phyloP scores from a whole-genome alignment of 2,329 filamentous ascomycete species.

The Thermoascus crustaceus region DNA sequence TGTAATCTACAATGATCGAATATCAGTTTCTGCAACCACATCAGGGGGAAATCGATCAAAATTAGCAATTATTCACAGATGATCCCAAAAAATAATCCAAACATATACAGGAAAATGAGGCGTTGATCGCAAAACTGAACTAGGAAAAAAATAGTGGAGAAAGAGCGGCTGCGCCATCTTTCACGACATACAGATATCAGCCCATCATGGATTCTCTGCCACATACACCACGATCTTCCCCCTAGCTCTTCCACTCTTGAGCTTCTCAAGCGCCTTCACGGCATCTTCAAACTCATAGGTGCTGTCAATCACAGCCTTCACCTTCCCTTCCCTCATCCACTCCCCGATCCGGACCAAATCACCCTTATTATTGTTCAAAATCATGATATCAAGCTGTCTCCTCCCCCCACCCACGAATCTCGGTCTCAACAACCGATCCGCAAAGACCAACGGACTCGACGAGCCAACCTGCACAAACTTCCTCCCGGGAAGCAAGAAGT shows the following conservation, averaged over 20 bases:
- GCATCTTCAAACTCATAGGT: constrained; percentile 49
- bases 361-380: constrained; percentile 31
- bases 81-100: too few relatives aligned
- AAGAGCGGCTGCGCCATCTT: background rate
- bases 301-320: constrained; percentile 50
- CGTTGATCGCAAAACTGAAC: too few relatives aligned
- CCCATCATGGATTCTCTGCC: constrained; percentile 9
- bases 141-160: background rate
- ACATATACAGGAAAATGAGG: too few relatives aligned
- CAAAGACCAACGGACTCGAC: constrained; percentile 21
- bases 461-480: constrained; percentile 48
- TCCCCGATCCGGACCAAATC: constrained; percentile 44
- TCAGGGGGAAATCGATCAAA: too few relatives aligned
- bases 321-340: constrained; percentile 52
- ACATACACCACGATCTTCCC: constrained; percentile 52
- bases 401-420: constrained; percentile 44
- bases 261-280: constrained; percentile 49
- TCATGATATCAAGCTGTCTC: constrained; percentile 27
- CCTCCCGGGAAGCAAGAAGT: constrained; percentile 43
- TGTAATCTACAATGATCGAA: too few relatives aligned
- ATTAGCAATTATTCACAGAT: too few relatives aligned
- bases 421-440: constrained; percentile 36
- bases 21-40: too few relatives aligned
- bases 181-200: background rate
- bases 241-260: constrained; percentile 48